Evolutionary conservation across 192 early-diverging fungal genomes (phyloP).

Genomic region (Entomortierella parvispora): DNA sequence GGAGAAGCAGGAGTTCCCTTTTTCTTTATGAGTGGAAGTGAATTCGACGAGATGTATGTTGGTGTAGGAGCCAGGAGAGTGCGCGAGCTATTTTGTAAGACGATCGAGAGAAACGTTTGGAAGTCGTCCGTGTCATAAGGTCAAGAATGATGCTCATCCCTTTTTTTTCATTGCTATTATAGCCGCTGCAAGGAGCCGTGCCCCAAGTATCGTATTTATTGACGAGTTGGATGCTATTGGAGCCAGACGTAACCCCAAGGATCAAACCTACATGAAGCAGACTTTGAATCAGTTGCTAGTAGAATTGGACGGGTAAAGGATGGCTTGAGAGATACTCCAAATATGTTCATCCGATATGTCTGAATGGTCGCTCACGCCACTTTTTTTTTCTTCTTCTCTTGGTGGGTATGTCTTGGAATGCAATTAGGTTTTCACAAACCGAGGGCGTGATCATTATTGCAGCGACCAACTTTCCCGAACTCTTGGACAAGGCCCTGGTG

Average conservation of each 20-base stretch:
- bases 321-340: not conserved
- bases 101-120: not conserved
- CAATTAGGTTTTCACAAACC: slow-evolving; percentile 80
- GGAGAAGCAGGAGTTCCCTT: slow-evolving; percentile 98
- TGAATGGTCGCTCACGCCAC: not conserved
- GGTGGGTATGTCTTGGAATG: slow-evolving; percentile 5
- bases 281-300: slow-evolving; percentile 99
- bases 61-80: slow-evolving; percentile 93
- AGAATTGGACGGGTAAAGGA: slow-evolving; percentile 88
- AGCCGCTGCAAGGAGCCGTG: slow-evolving; percentile 78
- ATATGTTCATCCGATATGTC: not conserved
- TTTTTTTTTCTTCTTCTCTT: not conserved
- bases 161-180: slow-evolving; percentile 5
- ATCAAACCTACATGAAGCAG: slow-evolving; percentile 97
- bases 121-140: not conserved
- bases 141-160: not conserved
- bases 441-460: slow-evolving; percentile 99
- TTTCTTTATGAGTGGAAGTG: slow-evolving; percentile 98
- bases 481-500: slow-evolving; percentile 95
- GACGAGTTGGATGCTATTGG: slow-evolving; percentile 99
- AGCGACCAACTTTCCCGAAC: slow-evolving; percentile 97
- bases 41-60: slow-evolving; percentile 99
- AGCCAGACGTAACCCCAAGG: slow-evolving; percentile 89
- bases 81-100: slow-evolving; percentile 82
- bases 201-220: slow-evolving; percentile 96